Base-by-base conservation (phyloP, 768 basidiomycete genomes). In the Mycena chlorophos region DNA sequence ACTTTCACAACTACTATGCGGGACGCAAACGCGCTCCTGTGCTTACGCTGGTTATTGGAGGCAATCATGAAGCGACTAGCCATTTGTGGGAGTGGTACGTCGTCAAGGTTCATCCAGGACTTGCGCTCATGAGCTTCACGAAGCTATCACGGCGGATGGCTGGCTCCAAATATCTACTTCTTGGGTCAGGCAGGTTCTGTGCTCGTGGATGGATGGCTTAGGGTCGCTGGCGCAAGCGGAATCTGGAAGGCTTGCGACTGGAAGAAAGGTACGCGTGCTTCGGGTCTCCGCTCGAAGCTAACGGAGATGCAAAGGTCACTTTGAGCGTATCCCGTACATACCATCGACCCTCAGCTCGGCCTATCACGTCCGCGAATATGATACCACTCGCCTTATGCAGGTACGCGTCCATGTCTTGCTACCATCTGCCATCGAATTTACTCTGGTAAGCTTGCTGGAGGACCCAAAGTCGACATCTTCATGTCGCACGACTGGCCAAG, bases 401-500 rank as follows among this genome's bases (percentile, higher is more conserved):
- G 88, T 88, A 65, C 31, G 80, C 68, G 5, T 19, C 40, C 23
- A 8, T 31, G 26, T 19, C 49, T 34, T 43, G 23, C 19, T 14
- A 27, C 53, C 4, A 10, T 28, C 26, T 14, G 28, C 20, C 5
- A 55, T 19, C 22, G 26, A 22, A 5, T 12, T 13, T 39, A 54
- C 29, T 26, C 54, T 54, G 79, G 51, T 31, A n/a, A 19, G 30
- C 12, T 37, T 19, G n/a, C 12, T 22, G n/a, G 23, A 48, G 80
- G 89, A 75, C 89, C 31, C 78, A 85, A 3, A 75, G 78, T 10
- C 80, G 86, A 5, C 72, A 85, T 98, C 25, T 91, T 98, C 75
- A 78, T 98, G 30, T 98, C 95, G 2, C 96, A 99, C 67, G 97
- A 98, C 71, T 99, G 96, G 97, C 97, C 97, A 0, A 80, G 83